Conservation (phyloP, 345 rosid species). For the Arabidopsis arenosa region DNA sequence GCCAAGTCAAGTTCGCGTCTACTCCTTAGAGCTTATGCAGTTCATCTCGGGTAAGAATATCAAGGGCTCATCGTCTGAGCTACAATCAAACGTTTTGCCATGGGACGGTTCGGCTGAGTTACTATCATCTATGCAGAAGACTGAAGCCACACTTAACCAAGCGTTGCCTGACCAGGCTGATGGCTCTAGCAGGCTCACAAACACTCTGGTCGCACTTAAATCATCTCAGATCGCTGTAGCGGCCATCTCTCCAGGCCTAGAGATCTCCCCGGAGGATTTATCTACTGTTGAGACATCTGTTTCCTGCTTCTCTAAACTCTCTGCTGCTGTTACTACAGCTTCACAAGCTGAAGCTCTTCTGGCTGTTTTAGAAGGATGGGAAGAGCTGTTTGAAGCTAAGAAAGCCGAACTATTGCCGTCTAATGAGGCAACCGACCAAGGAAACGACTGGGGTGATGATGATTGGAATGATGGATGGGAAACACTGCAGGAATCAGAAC, state of each 20-base stretch:
- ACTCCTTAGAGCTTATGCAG: conserved; percentile 89
- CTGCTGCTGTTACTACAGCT: conserved; percentile 53
- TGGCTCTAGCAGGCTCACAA: conserved; percentile 68
- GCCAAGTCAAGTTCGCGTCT: conserved; percentile 76
- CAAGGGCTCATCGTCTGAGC: conserved; percentile 64
- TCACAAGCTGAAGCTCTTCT: conserved; percentile 65
- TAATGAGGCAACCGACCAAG: conserved; percentile 52
- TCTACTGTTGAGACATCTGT: conserved; percentile 57
- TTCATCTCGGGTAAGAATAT: conserved; percentile 61
- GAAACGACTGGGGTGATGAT: conserved; percentile 72
- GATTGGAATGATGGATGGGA: conserved; percentile 99
- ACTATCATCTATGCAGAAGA: conserved; percentile 54
- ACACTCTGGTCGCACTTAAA: conserved; percentile 88
- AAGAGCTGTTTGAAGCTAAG: conserved; percentile 62
- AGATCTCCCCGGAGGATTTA: conserved; percentile 77
- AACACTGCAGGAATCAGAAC: conserved; percentile 81
- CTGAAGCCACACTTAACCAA: conserved; percentile 46
- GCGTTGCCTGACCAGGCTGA: conserved; percentile 56
- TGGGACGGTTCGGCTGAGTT: conserved; percentile 89
- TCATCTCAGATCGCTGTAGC: conserved; percentile 75
- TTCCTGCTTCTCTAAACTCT: conserved; percentile 76
- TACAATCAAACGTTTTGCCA: conserved; percentile 59
- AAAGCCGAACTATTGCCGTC: conserved; percentile 53
- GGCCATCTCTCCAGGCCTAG: conserved; percentile 63
- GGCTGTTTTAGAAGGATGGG: conserved; percentile 88